Base-by-base conservation (phyloP, 805 yeast genomes). In the Clavispora asparagi region DNA sequence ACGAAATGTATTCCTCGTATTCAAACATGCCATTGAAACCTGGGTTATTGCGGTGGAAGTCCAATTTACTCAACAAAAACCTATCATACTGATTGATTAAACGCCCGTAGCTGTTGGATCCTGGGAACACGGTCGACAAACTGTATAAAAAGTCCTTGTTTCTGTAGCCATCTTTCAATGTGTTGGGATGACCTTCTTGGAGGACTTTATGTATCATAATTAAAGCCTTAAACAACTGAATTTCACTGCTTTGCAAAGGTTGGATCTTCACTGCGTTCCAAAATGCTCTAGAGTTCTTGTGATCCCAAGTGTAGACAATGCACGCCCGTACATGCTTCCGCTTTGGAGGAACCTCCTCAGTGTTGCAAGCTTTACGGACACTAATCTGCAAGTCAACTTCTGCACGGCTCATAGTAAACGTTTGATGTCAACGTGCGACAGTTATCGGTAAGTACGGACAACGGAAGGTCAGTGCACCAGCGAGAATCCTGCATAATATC, bases 171-270 rank as follows among this genome's bases (percentile, higher is more conserved):
- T 89, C 97, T 43, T 79, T 74, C 57, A 92, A 68, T 6, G 88
- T 82, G 26, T 87, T 77, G 12, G 89, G 89, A 63, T 92, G 98
- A n/a, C 99, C 99, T 65, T 92, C 99, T 63, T 94, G 98, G n/a
- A 92, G 69, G 6, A 94, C 92, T 59, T 92, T 91, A 59, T 92
- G 98, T 41, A 90, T 76, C 53, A 87, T 77, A 44, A 91, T 86
- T 60, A 94, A 71, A 13, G 95, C 83, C 62, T 92, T 92, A 71
- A 90, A 91, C 50, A 87, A 65, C 65, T 87, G 95, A 14, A 91
- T 77, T 54, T 89, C 95, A 58, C 87, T 92, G 46, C 79, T 76
- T 52, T 84, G 90, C 47, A 91, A 70, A 1, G 97, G 96, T 51
- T 83, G 81, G 44, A 85, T 66, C 64, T 87, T 88, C 51, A 92